Evolutionary conservation across 2,329 filamentous ascomycete species (phyloP), one percentile per base, ranked within the genome.

Genomic region (Aschersonia sp.): DNA sequence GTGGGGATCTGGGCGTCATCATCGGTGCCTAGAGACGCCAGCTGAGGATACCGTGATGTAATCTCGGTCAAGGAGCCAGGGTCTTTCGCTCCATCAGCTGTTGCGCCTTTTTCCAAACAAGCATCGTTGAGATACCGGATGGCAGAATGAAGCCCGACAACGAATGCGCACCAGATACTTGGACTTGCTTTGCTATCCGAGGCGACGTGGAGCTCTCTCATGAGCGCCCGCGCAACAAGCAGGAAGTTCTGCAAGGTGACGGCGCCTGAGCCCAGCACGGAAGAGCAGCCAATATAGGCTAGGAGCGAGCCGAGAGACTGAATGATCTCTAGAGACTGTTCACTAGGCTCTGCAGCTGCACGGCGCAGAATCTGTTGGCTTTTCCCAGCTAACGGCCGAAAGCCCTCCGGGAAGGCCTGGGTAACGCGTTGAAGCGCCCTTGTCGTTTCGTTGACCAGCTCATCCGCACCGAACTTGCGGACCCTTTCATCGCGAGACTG

Each of bases 251-350:
- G 49, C n/a, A 71, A 56, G 1, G 60, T 58, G 5, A 56, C 53
- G 1, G 53, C 53, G 4, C 55, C 43, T 37, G 40, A n/a, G 14
- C 29, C 43, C 10, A 49, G 7, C 43, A 50, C 2, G 49, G 53
- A 1, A 65, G 71, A 73, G 55, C 71, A 75, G 31, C 71, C 70
- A 44, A 78, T 62, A 47, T 68, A 72, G 4, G 70, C 69, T 3
- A 79, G 53, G 2, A 70, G 63, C 8, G 65, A 63, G 4, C 71
- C 61, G 2, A 73, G 59, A 31, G 57, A 57, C 32, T 62, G 59
- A 5, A 69, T 60, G 7, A 52, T 55, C 42, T 58, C 53, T 5
- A 54, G 52, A 5, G 57, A 54, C 8, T 60, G 55, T 1, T 52
- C 33, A 8, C 47, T 49, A 5, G 53, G 50, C 10, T 46, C 46